Base-by-base conservation (phyloP, 1,284 basidiomycete genomes). In the Schizopora paradoxa region DNA sequence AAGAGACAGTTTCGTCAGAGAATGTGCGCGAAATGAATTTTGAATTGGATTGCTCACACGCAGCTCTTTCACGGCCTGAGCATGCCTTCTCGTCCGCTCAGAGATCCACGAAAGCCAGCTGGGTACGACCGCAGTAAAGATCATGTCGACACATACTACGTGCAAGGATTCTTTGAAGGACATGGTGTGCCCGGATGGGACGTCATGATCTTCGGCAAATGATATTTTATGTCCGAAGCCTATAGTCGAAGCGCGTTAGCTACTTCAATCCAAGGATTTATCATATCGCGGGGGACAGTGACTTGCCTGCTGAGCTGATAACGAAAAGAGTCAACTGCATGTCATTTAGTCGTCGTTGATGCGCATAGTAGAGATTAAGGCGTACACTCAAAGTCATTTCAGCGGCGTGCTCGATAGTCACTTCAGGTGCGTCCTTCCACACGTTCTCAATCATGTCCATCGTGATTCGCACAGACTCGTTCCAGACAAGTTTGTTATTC, bases 401-500 rank as follows among this genome's bases (percentile, higher is more conserved):
- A 13, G 54, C 37, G 16, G 51, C 31, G 44, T 43, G 21, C 33
- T 56, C 33, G 13, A 48, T 41, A 18, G 41, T 39, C n/a, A 56
- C 46, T 36, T 48, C 19, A 21, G 52, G 55, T 13, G 69, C 62
- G 26, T 73, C 57, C 18, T 67, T 54, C 56, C 56, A 57, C 3
- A 50, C 54, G 13, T 48, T 51, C 10, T 61, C 54, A 46, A 73
- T 69, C 68, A 74, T 74, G 49, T 73, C 67, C 14, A 66, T 54
- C n/a, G 67, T 52, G 4, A 73, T 58, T 4, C 65, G 61, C 4
- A 66, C 61, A 0, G 68, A 61, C 50, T 73, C 68, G 4, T 55
- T 51, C 71, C 69, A 74, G 8, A 74, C 70, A 2, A 73, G 58
- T 4, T 63, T 64, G 43, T 70, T 65, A 26, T 73, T 74, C 13